Evolutionary conservation across 177 flowering plant species (phyloP), one percentile per base, ranked within the genome.

Genomic region (Vitis hybrid): DNA sequence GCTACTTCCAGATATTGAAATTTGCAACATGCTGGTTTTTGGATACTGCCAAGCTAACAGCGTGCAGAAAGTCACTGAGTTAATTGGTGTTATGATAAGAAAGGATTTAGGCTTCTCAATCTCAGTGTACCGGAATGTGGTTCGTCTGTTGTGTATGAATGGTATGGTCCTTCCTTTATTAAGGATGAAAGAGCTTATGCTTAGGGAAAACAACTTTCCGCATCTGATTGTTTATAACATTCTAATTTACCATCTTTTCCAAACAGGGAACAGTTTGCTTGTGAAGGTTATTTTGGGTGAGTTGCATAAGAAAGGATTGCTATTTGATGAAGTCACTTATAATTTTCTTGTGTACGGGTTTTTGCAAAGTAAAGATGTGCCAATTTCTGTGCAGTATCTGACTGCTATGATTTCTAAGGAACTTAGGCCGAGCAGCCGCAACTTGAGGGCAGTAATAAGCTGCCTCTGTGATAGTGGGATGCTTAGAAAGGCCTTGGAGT

Each of bases 331-430:
- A 66, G 80, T 80, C 21, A 83, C 94, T 12, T 90, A 87, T 71
- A 84, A 94, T 74, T 88, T 86, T 81, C 82, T 94, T 49, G 77
- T 91, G n/a, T 74, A 70, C 62, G 97, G 98, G 40, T 86, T 79
- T 70, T 81, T 60, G 52, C 57, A 64, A 49, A 71, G 82, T 77
- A 68, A 82, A 56, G 84, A 87, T 67, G 21, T 74, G 17, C 70
- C 88, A 35, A 82, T 74, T 56, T 75, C 94, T 30, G 9, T 82
- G 78, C 70, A 76, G 18, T 78, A 78, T 75, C 72, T 91, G 65
- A 70, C 64, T n/a, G 56, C 68, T 35, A 93, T 95, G 99, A 84
- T 88, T n/a, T 77, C 74, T 17, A 76, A 83, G 77, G 87, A 77
- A 60, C 52, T 84, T 56, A 82, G 62, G 70, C 97, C 99, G 60